These are phyloP conservation scores for Neurospora sp. DNA, from an alignment of 2,329 filamentous ascomycete species.

Conservation along the genomic window DNA sequence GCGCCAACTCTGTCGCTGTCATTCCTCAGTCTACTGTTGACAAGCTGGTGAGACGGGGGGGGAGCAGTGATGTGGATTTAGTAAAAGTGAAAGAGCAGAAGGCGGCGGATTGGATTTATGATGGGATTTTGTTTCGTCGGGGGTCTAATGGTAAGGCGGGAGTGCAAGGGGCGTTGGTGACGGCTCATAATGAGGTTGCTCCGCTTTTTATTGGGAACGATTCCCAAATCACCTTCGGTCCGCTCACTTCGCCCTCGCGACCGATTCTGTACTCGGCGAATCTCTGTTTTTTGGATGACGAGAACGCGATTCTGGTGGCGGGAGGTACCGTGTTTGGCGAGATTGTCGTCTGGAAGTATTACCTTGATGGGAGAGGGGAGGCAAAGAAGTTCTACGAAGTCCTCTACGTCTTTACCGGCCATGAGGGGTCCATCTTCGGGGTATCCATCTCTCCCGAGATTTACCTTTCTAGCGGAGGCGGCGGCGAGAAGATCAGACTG, in stretches of 20 bases:
- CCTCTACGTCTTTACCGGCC: constrained; percentile 50
- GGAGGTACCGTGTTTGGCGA: constrained; percentile 93
- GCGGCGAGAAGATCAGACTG: constrained; percentile 42
- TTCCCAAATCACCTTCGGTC: constrained; percentile 28
- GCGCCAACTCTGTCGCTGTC: constrained; percentile 49
- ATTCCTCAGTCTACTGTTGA: constrained; percentile 26
- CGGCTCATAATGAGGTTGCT: constrained; percentile 78
- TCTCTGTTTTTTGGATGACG: constrained; percentile 49
- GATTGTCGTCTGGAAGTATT: constrained; percentile 78
- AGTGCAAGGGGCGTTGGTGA: constrained; percentile 52
- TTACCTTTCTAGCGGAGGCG: constrained; percentile 14
- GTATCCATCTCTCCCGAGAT: constrained; percentile 63
- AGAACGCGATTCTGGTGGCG: constrained; percentile 57
- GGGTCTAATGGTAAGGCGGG: too few species aligned
- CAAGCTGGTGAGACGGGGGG: constrained; percentile 21
- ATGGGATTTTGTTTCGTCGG: constrained; percentile 39
- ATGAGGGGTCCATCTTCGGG: constrained; percentile 91
- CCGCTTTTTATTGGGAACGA: constrained; percentile 28
- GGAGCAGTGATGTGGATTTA: background rate
- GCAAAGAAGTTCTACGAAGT: constrained; percentile 27
- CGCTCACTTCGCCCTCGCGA: constrained; percentile 54
- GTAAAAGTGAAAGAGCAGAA: constrained; percentile 27
- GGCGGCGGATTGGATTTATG: constrained; percentile 69
- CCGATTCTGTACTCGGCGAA: constrained; percentile 85
- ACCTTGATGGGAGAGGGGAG: constrained; percentile 18